Base-by-base conservation (phyloP, 441 rosid species). In the Biscutella auriculata region DNA sequence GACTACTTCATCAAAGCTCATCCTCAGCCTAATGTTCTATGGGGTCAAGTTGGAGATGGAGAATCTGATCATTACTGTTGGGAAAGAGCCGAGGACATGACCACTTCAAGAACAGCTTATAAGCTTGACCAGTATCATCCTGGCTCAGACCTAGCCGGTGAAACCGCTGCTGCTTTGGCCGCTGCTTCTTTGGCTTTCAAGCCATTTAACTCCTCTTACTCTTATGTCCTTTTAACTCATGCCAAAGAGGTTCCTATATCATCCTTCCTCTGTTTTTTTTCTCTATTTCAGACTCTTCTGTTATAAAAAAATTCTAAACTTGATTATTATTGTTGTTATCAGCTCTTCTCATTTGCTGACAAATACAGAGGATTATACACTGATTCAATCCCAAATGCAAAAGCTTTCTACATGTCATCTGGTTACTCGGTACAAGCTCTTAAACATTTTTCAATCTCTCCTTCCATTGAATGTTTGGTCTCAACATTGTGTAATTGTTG, bases 41-140 rank as follows among this genome's bases (percentile, higher is more conserved):
- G 87, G 90, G 92, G 76, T 48, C 90, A 91, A 88, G 92, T 90
- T 23, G 97, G 96, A 2, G 95, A 88, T 65, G 96, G 97, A 5
- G 74, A 79, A 36, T 80, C 88, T 0, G 96, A 91, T 51, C 97
- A 91, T 66, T 82, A 77, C 21, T 91, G 96, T 54, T 85, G 96
- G 97, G 84, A 85, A 72, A 53, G 96, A 6, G 73, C 96, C 0
- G 95, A 91, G 59, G 96, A 91, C 73, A 88, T 91, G 97, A 87
- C 88, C 44, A 91, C 96, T 51, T 76, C 88, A 19, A 76, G 97
- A 62, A 75, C 78, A 4, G 88, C 88, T 26, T 88, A 77, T 70
- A 83, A 79, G 74, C 63, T 91, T 26, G 93, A 91, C 57, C 63
- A 63, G 25, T 52, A 77, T 10, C 78, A 82, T 69, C 95, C 93